These are phyloP conservation scores for Laguncularia racemosa DNA, from an alignment of 345 rosid species.

Conservation along the genomic window DNA sequence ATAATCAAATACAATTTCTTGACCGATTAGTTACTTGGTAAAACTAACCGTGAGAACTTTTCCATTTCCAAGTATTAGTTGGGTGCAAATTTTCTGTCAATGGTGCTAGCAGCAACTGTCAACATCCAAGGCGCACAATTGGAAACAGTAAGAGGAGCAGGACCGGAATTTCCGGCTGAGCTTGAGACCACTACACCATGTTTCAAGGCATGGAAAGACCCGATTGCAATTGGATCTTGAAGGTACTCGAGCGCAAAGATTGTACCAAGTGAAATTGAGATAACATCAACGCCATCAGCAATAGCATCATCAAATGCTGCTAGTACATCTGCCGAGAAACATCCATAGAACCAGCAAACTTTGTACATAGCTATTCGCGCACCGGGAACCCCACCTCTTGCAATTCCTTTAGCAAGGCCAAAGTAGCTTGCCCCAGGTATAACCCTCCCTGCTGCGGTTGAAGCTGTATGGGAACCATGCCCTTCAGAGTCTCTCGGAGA, in stretches of 20 bases:
- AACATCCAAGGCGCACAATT: slow-evolving; percentile 31
- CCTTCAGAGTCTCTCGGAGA: slow-evolving; percentile 17
- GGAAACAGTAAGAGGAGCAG: background rate
- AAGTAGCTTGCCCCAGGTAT: slow-evolving; percentile 14
- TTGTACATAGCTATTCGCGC: slow-evolving; percentile 32
- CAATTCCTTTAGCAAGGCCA: slow-evolving; percentile 22
- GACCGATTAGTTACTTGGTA: background rate
- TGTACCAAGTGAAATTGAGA: slow-evolving; percentile 16
- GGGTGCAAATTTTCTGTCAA: slow-evolving; percentile 23
- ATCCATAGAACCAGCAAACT: slow-evolving; percentile 27
- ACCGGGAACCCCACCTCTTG: slow-evolving; percentile 27
- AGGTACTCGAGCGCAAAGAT: background rate
- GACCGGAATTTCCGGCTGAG: slow-evolving; percentile 23
- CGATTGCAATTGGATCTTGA: slow-evolving; percentile 19
- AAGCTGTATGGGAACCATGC: slow-evolving; percentile 28
- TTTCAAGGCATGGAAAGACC: slow-evolving; percentile 29
- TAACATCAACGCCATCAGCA: slow-evolving; percentile 19
- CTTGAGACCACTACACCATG: slow-evolving; percentile 21
- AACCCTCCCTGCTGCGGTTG: slow-evolving; percentile 25
- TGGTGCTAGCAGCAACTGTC: slow-evolving; percentile 30
- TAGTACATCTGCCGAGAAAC: slow-evolving; percentile 21
- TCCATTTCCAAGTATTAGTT: slow-evolving; percentile 30
- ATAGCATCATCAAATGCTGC: slow-evolving; percentile 42
- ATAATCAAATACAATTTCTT: too few species aligned
- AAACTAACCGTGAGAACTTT: slow-evolving; percentile 16